These are phyloP conservation scores for Helminthosporium solani DNA, from an alignment of 2,329 filamentous ascomycete genomes.

Conservation along the genomic window DNA sequence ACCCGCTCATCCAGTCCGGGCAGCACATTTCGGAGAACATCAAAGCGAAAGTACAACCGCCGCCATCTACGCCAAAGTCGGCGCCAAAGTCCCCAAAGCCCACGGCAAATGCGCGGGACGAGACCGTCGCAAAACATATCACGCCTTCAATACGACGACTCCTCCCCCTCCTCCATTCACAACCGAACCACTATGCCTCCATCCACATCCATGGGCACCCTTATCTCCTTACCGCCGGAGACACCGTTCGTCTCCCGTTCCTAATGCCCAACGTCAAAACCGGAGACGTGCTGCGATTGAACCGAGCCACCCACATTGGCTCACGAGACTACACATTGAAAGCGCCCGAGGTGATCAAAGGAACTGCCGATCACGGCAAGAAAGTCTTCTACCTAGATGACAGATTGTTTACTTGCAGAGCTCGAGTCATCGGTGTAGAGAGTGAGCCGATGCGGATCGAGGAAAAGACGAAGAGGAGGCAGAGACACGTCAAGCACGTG, in stretches of 20 bases:
- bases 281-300: constrained; percentile 84
- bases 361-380: constrained; percentile 32
- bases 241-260: constrained; percentile 52
- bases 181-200: constrained; percentile 76
- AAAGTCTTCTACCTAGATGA: constrained; percentile 70
- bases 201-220: constrained; percentile 76
- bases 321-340: constrained; percentile 89
- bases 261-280: constrained; percentile 56
- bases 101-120: constrained; percentile 22
- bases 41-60: constrained; percentile 21
- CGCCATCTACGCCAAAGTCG: constrained; percentile 16
- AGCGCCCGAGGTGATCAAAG: constrained; percentile 40
- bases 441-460: constrained; percentile 60
- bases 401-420: constrained; percentile 78
- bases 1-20: constrained; percentile 53
- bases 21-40: constrained; percentile 31
- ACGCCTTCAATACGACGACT: constrained; percentile 60
- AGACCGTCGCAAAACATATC: constrained; percentile 42
- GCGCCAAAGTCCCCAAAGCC: constrained; percentile 15
- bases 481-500: constrained; percentile 67
- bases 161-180: constrained; percentile 69
- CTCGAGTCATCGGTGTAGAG: constrained; percentile 81
- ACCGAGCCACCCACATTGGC: constrained; percentile 79
- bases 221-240: constrained; percentile 69
- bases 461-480: constrained; percentile 65